Conservation (phyloP, 2,329 filamentous ascomycete species). For the Trematosphaeria pertusa region DNA sequence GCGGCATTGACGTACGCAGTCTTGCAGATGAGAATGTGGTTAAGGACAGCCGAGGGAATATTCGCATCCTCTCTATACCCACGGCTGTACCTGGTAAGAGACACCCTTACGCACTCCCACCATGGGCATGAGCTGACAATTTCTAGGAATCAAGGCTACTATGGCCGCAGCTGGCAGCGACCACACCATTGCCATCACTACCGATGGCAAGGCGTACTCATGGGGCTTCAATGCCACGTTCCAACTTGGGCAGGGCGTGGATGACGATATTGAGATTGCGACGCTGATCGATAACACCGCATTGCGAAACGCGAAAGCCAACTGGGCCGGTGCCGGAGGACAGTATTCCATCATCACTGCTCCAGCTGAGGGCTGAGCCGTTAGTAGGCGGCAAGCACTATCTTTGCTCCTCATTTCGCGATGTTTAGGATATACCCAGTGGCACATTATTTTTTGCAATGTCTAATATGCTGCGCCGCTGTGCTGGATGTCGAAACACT, state of each 20-base stretch:
- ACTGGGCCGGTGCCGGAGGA: conserved; percentile 84
- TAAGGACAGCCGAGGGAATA: conserved; percentile 11
- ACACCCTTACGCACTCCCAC: conserved; percentile 59
- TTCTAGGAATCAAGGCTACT: too few relatives aligned
- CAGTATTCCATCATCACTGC: conserved; percentile 79
- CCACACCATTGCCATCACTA: conserved; percentile 74
- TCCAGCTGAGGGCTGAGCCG: too few relatives aligned
- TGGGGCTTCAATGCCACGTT: conserved; percentile 85
- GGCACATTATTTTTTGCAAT: too few relatives aligned
- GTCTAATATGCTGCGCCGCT: too few relatives aligned
- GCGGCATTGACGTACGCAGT: conserved; percentile 48
- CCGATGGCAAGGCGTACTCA: conserved; percentile 72
- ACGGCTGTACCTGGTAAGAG: conserved; percentile 66
- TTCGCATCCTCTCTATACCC: conserved; percentile 64
- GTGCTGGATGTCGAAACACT: too few relatives aligned
- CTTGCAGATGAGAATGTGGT: conserved; percentile 30
- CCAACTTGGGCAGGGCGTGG: conserved; percentile 78
- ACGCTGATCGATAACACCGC: conserved; percentile 86
- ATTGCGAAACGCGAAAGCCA: conserved; percentile 74
- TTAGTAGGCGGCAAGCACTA: too few relatives aligned
- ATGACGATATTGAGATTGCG: conserved; percentile 80
- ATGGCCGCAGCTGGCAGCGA: conserved; percentile 73
- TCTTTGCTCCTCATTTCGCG: too few relatives aligned
- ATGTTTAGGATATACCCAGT: too few relatives aligned
- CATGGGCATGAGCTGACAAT: too few relatives aligned